Base-by-base conservation (phyloP, 176 grass and related monocot species). In the barley (Hordeum vulgare) region DNA sequence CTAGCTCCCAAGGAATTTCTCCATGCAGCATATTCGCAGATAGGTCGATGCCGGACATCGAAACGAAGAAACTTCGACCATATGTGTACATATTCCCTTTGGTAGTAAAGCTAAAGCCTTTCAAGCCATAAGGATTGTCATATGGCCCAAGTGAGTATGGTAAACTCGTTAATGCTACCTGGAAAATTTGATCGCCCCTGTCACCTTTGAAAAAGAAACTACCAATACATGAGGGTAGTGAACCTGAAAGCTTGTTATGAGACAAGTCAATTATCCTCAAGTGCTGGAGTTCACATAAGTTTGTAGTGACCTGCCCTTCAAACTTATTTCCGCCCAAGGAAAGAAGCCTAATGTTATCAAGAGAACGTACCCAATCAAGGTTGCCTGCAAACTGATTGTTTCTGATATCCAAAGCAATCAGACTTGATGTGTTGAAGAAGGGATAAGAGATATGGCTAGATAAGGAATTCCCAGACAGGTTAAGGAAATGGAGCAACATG, bases 211-310 rank as follows among this genome's bases (percentile, higher is more conserved):
- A 8, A 6, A 11, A n/a, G 1, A 12, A 23, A 23, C 6, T 2
- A 23, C 8, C 4, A 12, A 90, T 45, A 45, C 88, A 90, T 25
- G 66, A 14, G 15, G 67, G 88, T 51, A 87, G 8, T 6, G 49
- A 47, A 40, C 80, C 68, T 1, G 8, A 58, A 24, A 90, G 24
- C 23, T 25, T 85, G 29, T 85, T 89, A 3, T 85, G 25, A 0
- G 83, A 86, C 0, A 86, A 13, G 21, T 86, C 83, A 18, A 90
- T 24, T 53, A 90, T 76, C 3, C 7, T 65, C 1, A 86, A 17
- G 34, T 81, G 14, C 4, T 9, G 8, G 4, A 90, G 59, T 27
- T 71, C 13, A 31, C 83, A 86, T 6, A 90, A 3, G 10, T 75
- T 24, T 42, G 25, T 0, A 40, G 72, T 20, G 8, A 90, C 35